Evolutionary conservation across 2,329 filamentous ascomycete species (phyloP).

Genomic region (Nannizziopsis barbatae): DNA sequence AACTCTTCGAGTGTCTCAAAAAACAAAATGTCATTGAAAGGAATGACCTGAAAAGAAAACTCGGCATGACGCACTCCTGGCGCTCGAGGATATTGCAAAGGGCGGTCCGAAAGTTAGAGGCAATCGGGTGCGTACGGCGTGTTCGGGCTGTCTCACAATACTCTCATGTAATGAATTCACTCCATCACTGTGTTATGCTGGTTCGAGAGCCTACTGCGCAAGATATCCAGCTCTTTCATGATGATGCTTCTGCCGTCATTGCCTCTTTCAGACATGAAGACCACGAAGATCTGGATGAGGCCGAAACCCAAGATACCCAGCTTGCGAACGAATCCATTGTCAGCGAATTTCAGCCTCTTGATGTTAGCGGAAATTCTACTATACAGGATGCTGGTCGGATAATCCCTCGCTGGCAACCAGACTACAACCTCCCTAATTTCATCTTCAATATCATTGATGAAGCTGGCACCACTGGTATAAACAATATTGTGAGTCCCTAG

Average conservation of each 20-base stretch:
- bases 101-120: slow-evolving; percentile 36
- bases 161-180: slow-evolving; percentile 24
- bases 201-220: slow-evolving; percentile 32
- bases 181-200: slow-evolving; percentile 36
- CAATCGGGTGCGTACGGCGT: slow-evolving; percentile 36
- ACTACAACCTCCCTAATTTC: slow-evolving; percentile 42
- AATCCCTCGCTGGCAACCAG: slow-evolving; percentile 46
- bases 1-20: slow-evolving; percentile 40
- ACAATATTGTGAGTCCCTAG: slow-evolving; percentile 32
- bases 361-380: background rate
- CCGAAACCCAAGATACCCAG: slow-evolving; percentile 18
- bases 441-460: slow-evolving; percentile 41
- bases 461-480: slow-evolving; percentile 40
- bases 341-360: background rate
- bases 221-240: slow-evolving; percentile 33
- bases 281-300: slow-evolving; percentile 20
- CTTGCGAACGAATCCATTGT: slow-evolving; percentile 15
- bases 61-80: slow-evolving; percentile 34
- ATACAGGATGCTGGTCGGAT: slow-evolving; percentile 25
- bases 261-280: slow-evolving; percentile 23
- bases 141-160: slow-evolving; percentile 36
- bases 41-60: slow-evolving; percentile 41
- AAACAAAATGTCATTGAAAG: slow-evolving; percentile 42
- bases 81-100: slow-evolving; percentile 33
- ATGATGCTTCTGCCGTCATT: slow-evolving; percentile 24